A percentile compares a stretch with the other conserved stretches of the same genome.
Evolutionary conservation across 2,329 filamentous ascomycete species (phyloP).

Genomic region (Westerdykella aurantiaca): DNA sequence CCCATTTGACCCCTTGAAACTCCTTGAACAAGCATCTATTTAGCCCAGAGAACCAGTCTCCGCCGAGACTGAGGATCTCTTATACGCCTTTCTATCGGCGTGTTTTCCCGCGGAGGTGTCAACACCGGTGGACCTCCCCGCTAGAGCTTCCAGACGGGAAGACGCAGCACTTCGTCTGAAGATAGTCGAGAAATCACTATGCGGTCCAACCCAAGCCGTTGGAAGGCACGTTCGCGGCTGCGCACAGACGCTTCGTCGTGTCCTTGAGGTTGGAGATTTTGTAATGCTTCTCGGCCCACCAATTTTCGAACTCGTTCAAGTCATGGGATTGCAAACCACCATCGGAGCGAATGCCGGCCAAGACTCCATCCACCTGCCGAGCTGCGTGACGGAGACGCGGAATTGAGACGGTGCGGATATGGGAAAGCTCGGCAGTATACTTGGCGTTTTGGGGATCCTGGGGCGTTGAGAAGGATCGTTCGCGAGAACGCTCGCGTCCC

Average conservation of each 20-base stretch:
- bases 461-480: conserved; percentile 31
- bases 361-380: conserved; percentile 32
- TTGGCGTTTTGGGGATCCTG: conserved; percentile 31
- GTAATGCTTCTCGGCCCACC: conserved; percentile 36
- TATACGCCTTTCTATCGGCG: too few species aligned
- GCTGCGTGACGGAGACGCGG: conserved; percentile 40
- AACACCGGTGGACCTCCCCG: too few species aligned
- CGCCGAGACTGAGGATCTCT: too few species aligned
- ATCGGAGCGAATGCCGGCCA: conserved; percentile 25
- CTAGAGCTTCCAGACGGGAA: not conserved
- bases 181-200: conserved; percentile 9
- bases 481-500: conserved; percentile 13
- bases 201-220: conserved; percentile 34
- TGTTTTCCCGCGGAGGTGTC: too few species aligned
- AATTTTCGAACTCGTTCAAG: conserved; percentile 33
- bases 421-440: conserved; percentile 32
- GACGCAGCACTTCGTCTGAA: not conserved
- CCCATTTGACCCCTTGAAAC: not conserved
- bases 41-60: too few species aligned
- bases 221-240: conserved; percentile 17
- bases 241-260: conserved; percentile 22
- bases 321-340: conserved; percentile 14
- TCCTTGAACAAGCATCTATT: too few species aligned
- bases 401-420: conserved; percentile 38
- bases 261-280: conserved; percentile 30